These are phyloP conservation scores for Primulina tabacum DNA, from an alignment of 257 asterid species.

Conservation along the genomic window DNA sequence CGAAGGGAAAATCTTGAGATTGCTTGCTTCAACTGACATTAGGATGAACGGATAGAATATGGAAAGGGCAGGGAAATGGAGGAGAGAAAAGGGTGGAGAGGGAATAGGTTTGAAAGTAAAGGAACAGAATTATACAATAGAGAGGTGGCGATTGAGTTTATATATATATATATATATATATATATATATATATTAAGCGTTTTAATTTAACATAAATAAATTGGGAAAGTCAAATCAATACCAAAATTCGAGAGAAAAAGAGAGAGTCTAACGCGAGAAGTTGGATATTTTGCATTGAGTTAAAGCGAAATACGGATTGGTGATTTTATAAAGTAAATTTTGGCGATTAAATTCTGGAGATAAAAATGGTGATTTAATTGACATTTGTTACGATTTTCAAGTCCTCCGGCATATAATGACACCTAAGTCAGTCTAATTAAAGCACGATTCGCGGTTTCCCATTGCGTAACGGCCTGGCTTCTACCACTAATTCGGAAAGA, in stretches of 20 bases:
- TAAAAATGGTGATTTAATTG: neutral
- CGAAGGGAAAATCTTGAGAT: conserved; percentile 41
- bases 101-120: conserved; percentile 26
- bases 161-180: too few relatives aligned
- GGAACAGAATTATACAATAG: conserved; percentile 31
- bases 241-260: neutral
- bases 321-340: conserved; percentile 31
- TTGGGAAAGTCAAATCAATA: conserved; percentile 32
- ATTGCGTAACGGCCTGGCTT: conserved; percentile 22
- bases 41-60: neutral
- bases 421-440: conserved; percentile 24
- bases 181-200: conserved; percentile 44
- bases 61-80: conserved; percentile 2
- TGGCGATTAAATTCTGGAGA: conserved; percentile 3
- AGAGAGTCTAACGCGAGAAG: conserved; percentile 31
- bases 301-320: conserved; percentile 12
- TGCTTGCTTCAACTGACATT: conserved; percentile 85
- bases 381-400: too few relatives aligned
- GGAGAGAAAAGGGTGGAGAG: conserved; percentile 21
- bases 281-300: conserved; percentile 23
- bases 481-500: conserved; percentile 4
- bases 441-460: conserved; percentile 25
- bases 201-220: conserved; percentile 19
- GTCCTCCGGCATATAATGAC: conserved; percentile 6
- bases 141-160: conserved; percentile 28